phyloP scores from a whole-genome alignment of 2,329 filamentous ascomycete species.

The Penicillium sp. region DNA sequence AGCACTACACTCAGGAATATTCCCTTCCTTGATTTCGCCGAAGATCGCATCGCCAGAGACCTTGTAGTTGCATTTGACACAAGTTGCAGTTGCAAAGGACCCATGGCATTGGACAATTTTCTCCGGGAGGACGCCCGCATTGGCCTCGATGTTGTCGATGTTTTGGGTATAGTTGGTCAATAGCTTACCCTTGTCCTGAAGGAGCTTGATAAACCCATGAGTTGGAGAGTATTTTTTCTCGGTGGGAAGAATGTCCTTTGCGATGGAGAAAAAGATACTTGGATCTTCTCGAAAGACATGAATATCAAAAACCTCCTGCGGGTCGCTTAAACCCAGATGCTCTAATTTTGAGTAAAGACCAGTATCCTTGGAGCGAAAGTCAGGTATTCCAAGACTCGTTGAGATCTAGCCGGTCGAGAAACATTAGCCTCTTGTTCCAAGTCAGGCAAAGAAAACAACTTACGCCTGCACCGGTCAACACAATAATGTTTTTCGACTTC shows the following conservation, averaged over 20 bases:
- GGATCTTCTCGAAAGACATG: conserved; percentile 84
- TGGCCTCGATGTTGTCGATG: conserved; percentile 92
- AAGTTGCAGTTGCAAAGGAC: conserved; percentile 90
- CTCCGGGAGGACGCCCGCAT: conserved; percentile 77
- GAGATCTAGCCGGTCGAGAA: conserved; percentile 65
- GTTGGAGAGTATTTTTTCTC: conserved; percentile 85
- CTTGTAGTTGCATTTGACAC: conserved; percentile 77
- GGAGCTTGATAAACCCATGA: conserved; percentile 87
- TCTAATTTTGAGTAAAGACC: conserved; percentile 87
- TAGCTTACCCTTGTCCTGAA: conserved; percentile 86
- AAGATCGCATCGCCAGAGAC: conserved; percentile 79
- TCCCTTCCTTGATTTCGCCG: conserved; percentile 73
- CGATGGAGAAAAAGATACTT: conserved; percentile 85
- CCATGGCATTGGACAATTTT: conserved; percentile 96
- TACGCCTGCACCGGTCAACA: conserved; percentile 87
- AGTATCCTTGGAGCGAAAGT: conserved; percentile 92
- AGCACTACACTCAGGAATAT: conserved; percentile 75
- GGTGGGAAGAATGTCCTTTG: conserved; percentile 84
- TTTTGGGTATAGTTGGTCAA: conserved; percentile 98
- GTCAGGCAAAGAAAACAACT: conserved; percentile 19
- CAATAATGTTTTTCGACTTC: conserved; percentile 79
- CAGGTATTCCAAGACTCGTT: conserved; percentile 93
- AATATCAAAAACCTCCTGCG: conserved; percentile 96
- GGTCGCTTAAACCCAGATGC: conserved; percentile 77
- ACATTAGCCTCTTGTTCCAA: background rate